These are phyloP conservation scores for Cymbopogon citratus DNA, from an alignment of 176 grass and related monocot genomes.

Conservation along the genomic window DNA sequence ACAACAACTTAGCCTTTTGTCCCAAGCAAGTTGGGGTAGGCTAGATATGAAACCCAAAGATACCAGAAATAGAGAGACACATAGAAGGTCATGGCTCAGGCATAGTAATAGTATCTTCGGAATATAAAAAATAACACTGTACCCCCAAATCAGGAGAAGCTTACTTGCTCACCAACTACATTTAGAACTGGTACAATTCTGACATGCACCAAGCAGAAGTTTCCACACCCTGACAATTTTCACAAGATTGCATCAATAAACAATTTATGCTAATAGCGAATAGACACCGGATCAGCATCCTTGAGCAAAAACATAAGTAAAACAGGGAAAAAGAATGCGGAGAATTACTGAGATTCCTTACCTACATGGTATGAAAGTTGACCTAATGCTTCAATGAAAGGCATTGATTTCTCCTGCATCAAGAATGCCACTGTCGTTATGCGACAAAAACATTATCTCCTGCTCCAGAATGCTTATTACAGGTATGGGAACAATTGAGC, in stretches of 20 bases:
- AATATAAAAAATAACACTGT: background rate
- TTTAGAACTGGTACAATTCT: conserved; percentile 93
- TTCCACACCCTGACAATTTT: conserved; percentile 59
- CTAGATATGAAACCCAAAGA: too few relatives aligned
- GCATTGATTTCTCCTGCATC: conserved; percentile 99
- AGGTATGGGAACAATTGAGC: conserved; percentile 43
- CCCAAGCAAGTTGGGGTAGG: too few relatives aligned
- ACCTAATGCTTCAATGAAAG: conserved; percentile 95
- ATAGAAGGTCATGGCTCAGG: too few relatives aligned
- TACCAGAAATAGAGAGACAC: too few relatives aligned
- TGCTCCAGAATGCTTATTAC: conserved; percentile 49
- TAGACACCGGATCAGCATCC: background rate
- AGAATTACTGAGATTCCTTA: conserved; percentile 29
- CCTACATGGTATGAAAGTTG: conserved; percentile 96
- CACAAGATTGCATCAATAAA: conserved; percentile 2
- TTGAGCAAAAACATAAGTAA: background rate
- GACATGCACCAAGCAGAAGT: conserved; percentile 97
- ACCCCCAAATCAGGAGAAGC: background rate
- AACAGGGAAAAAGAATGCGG: background rate
- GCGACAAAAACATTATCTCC: conserved; percentile 26
- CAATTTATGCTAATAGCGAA: background rate
- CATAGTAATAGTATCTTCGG: background rate
- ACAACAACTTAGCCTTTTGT: too few relatives aligned
- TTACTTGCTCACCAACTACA: conserved; percentile 97
- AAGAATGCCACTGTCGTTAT: conserved; percentile 65